These are phyloP conservation scores for Ilex paraguariensis DNA, from an alignment of 305 asterid genomes.

Conservation along the genomic window DNA sequence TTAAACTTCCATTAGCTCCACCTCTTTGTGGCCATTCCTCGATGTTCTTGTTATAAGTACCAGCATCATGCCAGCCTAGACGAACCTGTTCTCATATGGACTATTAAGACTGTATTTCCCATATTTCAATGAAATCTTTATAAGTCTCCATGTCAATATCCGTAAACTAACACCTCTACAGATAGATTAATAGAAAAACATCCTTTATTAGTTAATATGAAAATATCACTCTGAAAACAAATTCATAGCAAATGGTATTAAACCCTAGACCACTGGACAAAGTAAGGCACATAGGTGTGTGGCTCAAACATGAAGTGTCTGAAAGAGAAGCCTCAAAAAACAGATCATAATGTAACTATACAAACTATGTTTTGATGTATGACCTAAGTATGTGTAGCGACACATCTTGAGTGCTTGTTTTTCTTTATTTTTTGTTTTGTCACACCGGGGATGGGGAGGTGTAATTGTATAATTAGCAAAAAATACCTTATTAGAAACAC, in stretches of 20 bases:
- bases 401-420: no score
- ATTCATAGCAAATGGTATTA: background rate
- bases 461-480: no score
- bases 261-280: no score
- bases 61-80: slow-evolving; percentile 97
- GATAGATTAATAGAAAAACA: background rate
- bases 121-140: background rate
- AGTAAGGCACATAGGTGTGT: background rate
- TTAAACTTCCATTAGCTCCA: slow-evolving; percentile 94
- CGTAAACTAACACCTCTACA: background rate
- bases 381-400: no score
- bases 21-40: slow-evolving; percentile 92
- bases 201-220: background rate
- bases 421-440: no score
- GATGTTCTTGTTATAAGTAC: slow-evolving; percentile 83
- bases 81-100: slow-evolving; percentile 52
- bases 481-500: no score
- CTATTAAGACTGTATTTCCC: background rate
- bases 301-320: background rate
- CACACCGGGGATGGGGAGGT: no score
- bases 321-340: no score
- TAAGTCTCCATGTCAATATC: background rate
- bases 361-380: background rate
- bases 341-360: background rate
- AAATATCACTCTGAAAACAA: background rate